Evolutionary conservation across 495 filamentous ascomycete genomes (phyloP).

Genomic region (Lepidopterella palustris): DNA sequence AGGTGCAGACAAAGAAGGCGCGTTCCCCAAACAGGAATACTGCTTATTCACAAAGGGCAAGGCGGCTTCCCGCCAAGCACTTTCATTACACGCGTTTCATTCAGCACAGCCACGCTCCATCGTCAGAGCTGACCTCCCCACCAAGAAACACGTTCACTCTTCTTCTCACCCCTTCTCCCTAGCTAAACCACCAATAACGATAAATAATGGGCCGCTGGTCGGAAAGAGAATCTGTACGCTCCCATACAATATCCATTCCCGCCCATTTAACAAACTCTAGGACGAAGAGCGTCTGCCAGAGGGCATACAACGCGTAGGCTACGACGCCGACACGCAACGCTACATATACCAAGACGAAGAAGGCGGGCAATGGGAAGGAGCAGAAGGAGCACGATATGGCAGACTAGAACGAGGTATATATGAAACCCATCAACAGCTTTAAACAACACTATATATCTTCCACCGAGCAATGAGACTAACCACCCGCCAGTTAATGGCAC

Average conservation of each 20-base stretch:
- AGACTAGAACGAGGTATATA: slow-evolving; percentile 28
- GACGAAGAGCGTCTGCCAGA: slow-evolving; percentile 49
- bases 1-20: too few species aligned
- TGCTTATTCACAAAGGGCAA: too few species aligned
- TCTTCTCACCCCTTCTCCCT: background rate
- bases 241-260: background rate
- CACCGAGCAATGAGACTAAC: slow-evolving; percentile 9
- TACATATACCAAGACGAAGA: slow-evolving; percentile 44
- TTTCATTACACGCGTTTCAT: too few species aligned
- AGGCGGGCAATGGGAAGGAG: slow-evolving; percentile 38
- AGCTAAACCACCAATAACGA: slow-evolving; percentile 3
- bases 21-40: too few species aligned
- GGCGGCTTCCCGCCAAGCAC: too few species aligned
- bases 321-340: slow-evolving; percentile 47
- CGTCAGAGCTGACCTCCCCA: too few species aligned
- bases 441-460: too few species aligned
- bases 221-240: slow-evolving; percentile 18
- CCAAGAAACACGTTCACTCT: too few species aligned
- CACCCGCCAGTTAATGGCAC: background rate
- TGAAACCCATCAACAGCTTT: background rate
- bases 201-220: slow-evolving; percentile 27
- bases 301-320: slow-evolving; percentile 47
- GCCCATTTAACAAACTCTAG: slow-evolving; percentile 11
- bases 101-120: too few species aligned
- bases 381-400: slow-evolving; percentile 43